phyloP scores from a whole-genome alignment of 768 basidiomycete species.

The Leccinum incarnatum region DNA sequence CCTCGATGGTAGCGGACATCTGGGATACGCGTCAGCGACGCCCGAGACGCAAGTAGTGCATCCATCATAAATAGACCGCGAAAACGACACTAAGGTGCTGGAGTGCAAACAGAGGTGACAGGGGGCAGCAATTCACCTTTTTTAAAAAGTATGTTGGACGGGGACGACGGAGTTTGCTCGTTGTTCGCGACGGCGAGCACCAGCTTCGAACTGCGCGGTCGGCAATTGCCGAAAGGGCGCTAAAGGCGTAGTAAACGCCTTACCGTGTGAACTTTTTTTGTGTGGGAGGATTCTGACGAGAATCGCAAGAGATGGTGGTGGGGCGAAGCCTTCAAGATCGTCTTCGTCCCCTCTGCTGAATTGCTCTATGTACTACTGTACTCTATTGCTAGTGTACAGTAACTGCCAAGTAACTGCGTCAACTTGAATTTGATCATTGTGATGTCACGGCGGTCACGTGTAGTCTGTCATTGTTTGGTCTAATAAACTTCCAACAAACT shows the following conservation, averaged over 20 bases:
- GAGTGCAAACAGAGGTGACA: background rate
- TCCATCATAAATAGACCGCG: constrained; percentile 24
- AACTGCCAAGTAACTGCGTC: no score
- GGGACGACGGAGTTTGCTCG: constrained; percentile 30
- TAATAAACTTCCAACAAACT: no score
- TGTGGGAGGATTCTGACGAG: no score
- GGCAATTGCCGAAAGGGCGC: constrained; percentile 28
- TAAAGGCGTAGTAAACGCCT: background rate
- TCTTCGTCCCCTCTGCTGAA: no score
- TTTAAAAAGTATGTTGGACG: constrained; percentile 10
- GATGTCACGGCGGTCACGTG: no score
- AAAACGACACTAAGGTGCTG: background rate
- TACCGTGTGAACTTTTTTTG: no score
- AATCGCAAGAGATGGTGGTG: no score
- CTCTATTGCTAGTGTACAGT: no score
- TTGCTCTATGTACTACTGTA: no score
- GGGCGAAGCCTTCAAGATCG: no score
- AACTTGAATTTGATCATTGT: no score
- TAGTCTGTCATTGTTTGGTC: no score
- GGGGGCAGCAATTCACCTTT: constrained; percentile 16
- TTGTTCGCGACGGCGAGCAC: constrained; percentile 33
- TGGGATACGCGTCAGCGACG: constrained; percentile 31
- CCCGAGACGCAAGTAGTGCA: constrained; percentile 25
- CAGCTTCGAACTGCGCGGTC: constrained; percentile 12
- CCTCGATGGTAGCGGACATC: constrained; percentile 82